These are phyloP conservation scores for Canariomyces notabilis DNA, from an alignment of 2,329 filamentous ascomycete species.

Conservation along the genomic window DNA sequence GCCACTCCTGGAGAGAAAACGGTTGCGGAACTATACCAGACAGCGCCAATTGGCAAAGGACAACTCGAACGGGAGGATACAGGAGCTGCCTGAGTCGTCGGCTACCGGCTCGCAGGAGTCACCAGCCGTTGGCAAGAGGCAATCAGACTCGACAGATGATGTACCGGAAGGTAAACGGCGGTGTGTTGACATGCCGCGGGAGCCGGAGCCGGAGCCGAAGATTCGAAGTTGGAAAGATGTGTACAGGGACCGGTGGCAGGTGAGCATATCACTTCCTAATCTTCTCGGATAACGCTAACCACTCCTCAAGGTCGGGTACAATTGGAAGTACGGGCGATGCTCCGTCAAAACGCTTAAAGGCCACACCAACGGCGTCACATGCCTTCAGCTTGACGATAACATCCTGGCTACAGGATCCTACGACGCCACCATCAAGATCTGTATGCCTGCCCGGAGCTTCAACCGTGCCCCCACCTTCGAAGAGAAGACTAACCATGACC, in stretches of 20 bases:
- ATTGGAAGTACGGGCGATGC: conserved; percentile 95
- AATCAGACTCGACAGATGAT: conserved; percentile 28
- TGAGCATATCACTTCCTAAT: conserved; percentile 77
- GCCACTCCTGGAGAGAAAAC: conserved; percentile 82
- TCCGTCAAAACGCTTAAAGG: conserved; percentile 79
- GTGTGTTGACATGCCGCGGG: conserved; percentile 23
- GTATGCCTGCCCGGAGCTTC: conserved; percentile 33
- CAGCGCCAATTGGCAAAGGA: conserved; percentile 63
- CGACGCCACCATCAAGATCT: conserved; percentile 91
- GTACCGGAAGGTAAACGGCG: conserved; percentile 32
- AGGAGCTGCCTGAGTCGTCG: conserved; percentile 26
- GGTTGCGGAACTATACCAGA: conserved; percentile 78
- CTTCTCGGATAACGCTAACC: conserved; percentile 29
- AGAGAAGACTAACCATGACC: neutral
- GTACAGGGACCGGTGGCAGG: conserved; percentile 87
- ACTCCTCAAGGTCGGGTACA: conserved; percentile 84
- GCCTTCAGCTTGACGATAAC: conserved; percentile 70
- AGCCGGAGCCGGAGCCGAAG: conserved; percentile 37
- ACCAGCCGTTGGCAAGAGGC: conserved; percentile 31
- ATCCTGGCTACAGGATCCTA: conserved; percentile 93
- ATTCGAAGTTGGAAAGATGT: conserved; percentile 90
- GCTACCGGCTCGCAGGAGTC: neutral
- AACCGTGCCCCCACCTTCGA: too few relatives aligned
- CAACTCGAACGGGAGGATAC: conserved; percentile 26
- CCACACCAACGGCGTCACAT: conserved; percentile 76